Percentiles rank a stretch among this genome's conserved stretches.
Conservation (phyloP, 1,284 basidiomycete species). For the Leucoagaricus sp. region DNA sequence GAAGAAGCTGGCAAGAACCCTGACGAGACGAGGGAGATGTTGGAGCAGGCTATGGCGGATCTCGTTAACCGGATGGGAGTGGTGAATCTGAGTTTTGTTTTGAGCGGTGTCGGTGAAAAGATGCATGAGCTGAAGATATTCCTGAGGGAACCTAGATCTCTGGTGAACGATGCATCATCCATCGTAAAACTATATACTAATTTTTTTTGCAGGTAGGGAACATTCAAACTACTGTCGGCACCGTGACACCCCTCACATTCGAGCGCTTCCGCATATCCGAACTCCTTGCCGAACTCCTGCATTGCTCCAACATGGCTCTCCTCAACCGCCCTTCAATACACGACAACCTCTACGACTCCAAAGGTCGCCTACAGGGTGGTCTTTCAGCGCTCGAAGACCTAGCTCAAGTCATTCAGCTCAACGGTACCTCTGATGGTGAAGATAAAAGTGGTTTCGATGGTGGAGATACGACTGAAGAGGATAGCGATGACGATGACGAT, state of each 20-base stretch:
- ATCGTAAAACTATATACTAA: neutral
- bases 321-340: slow-evolving; percentile 80
- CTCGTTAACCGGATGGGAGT: slow-evolving; percentile 92
- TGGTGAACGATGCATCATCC: slow-evolving; percentile 49
- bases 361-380: slow-evolving; percentile 83
- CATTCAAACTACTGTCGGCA: slow-evolving; percentile 71
- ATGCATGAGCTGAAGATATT: slow-evolving; percentile 76
- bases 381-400: slow-evolving; percentile 80
- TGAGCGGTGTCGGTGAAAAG: slow-evolving; percentile 77
- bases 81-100: slow-evolving; percentile 86
- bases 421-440: slow-evolving; percentile 52
- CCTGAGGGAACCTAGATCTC: slow-evolving; percentile 72
- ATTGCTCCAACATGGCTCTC: slow-evolving; percentile 98
- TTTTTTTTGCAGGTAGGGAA: slow-evolving; percentile 50
- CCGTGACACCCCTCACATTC: slow-evolving; percentile 83
- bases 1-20: slow-evolving; percentile 29
- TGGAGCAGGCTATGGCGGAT: slow-evolving; percentile 84
- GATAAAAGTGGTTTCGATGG: slow-evolving; percentile 34
- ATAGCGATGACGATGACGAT: slow-evolving; percentile 32
- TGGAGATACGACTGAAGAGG: slow-evolving; percentile 36
- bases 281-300: slow-evolving; percentile 94
- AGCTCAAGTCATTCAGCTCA: slow-evolving; percentile 73
- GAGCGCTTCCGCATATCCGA: slow-evolving; percentile 98
- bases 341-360: slow-evolving; percentile 73
- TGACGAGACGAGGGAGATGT: slow-evolving; percentile 65